Evolutionary conservation across 345 rosid species (phyloP), one percentile per base, ranked within the genome.

Genomic region (Citropsis articulata): DNA sequence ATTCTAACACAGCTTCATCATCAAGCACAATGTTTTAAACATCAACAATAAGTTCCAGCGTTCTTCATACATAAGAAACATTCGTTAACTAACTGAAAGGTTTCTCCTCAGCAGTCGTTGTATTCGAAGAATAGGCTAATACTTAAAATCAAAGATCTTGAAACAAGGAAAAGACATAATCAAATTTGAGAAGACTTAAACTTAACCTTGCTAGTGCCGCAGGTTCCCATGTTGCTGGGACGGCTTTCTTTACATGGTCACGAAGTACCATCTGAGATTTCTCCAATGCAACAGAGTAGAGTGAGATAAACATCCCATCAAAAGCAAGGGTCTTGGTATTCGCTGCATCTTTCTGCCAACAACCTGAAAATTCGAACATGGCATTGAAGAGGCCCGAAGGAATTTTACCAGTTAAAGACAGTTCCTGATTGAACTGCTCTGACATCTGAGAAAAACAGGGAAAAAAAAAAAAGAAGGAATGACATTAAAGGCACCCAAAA

Each of bases 291-390:
- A 91, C 88, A 16, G 93, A 89, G 80, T 95, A 95, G 18, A 93
- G 85, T 24, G 95, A 88, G 81, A 95, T 95, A 61, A 92, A 91
- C 27, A 91, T 88, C 75, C 98, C 99, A 88, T 92, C 97, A 77
- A 93, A 95, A 72, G 99, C 91, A 63, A 95, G 97, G 78, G 88
- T 88, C 83, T 93, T 95, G n/a, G 99, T 93, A 79, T 83, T 90
- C 61, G 97, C 97, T 31, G 97, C 97, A 81, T 95, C 99, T 77
- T 90, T 93, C 82, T 93, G 97, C 99, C 98, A 95, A 84, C 90
- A 86, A 76, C 97, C 86, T 7, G 97, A 89, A 84, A 90, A 95
- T 35, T 92, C 97, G 80, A 92, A 95, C 99, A 92, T 91, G 19
- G 93, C 70, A 80, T 95, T 93, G 85, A 95, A 95, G 74, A 88